Evolutionary conservation across 2,329 filamentous ascomycete genomes (phyloP), one percentile per base, ranked within the genome.

Genomic region (Fusarium stilboides): DNA sequence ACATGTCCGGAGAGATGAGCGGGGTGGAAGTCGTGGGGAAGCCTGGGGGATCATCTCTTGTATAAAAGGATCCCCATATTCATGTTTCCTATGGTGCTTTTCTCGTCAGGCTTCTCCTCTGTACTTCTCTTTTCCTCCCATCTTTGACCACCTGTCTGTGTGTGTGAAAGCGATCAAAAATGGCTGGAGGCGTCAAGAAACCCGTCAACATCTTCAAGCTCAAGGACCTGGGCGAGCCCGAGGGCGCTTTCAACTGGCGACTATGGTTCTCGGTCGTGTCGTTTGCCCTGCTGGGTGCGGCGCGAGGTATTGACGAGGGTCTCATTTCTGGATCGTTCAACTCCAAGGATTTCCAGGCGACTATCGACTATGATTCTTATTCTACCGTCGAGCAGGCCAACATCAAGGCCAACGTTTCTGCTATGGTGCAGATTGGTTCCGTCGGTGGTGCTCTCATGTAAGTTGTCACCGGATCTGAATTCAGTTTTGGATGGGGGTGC

Each of bases 391-490:
- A 87, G 46, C 82, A 86, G 75, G 89, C 91, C 64, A 89, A 92
- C 77, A 89, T 91, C 80, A 89, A 92, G 79, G 89, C 87, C 71
- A 94, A 94, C 77, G 91, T 94, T 57, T 91, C 91, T 3, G 87
- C 91, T 47, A 94, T 94, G 92, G 92, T 94, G 0, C 92, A 94
- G 79, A 88, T 94, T 73, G 92, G 92, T 24, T 92, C 88, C 24
- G 91, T 94, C 31, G 89, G 83, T 6, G 92, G 92, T 43, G 90
- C 91, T 31, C 82, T 93, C 33, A 84, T 85, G 82, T 83, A 75
- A 76, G 79, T 55, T 22, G 10, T 3, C 6, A 60, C 44, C 33
- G 24, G 31, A 31, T 13, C 8, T 20, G 26, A n/a, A 10, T 8
- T 3, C 8, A 26, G 12, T 22, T 13, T 14, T 9, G 3, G 17